Percentiles rank a stretch among this genome's conserved stretches.
Evolutionary conservation across 148 eudicot species (phyloP).

Genomic region (Chenopodium suecicum): DNA sequence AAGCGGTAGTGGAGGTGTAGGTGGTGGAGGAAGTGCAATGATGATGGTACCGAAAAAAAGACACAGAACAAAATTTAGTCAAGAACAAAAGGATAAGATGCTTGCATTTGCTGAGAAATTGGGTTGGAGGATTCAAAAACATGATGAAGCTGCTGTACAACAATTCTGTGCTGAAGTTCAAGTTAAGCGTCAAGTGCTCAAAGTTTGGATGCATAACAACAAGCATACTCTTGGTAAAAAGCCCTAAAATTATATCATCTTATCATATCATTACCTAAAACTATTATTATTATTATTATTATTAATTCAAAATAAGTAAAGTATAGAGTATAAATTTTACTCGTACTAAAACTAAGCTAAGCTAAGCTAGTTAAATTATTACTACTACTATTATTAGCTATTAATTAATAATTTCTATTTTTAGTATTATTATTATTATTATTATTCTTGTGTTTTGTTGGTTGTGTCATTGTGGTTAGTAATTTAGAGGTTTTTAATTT

Average conservation of each 20-base stretch:
- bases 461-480: conserved; percentile 19
- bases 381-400: too few species aligned
- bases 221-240: conserved; percentile 67
- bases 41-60: conserved; percentile 32
- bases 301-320: not conserved
- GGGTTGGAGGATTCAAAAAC: conserved; percentile 58
- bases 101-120: conserved; percentile 47
- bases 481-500: not conserved
- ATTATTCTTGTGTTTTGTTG: not conserved
- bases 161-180: conserved; percentile 45
- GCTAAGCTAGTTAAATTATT: too few species aligned
- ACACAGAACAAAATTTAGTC: conserved; percentile 41
- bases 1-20: conserved; percentile 22
- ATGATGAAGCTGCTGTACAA: conserved; percentile 48
- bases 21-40: conserved; percentile 20
- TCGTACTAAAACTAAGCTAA: not conserved
- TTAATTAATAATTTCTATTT: too few species aligned
- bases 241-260: conserved; percentile 28
- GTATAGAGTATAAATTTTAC: not conserved
- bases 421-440: not conserved
- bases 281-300: not conserved
- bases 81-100: conserved; percentile 59
- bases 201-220: conserved; percentile 67
- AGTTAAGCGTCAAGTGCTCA: conserved; percentile 47
- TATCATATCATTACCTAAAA: too few species aligned